Conservation (phyloP, 2,329 filamentous ascomycete genomes). For the Stemphylium beticola region DNA sequence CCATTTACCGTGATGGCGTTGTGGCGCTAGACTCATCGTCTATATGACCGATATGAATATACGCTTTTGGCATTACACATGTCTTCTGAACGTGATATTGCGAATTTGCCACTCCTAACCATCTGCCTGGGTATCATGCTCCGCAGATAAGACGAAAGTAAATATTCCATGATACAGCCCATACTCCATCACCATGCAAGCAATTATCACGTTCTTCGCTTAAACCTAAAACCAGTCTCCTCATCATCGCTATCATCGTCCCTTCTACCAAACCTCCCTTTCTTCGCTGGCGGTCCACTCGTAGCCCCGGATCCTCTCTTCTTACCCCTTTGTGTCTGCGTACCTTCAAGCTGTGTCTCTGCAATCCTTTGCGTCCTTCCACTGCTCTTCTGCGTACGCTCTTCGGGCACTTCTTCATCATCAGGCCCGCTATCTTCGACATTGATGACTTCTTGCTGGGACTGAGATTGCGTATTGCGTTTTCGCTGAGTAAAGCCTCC, state of each 20-base stretch:
- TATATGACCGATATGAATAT: slow-evolving; percentile 8
- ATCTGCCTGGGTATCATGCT: slow-evolving; percentile 12
- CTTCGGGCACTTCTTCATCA: slow-evolving; percentile 29
- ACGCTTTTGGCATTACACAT: background rate
- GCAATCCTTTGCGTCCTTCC: slow-evolving; percentile 33
- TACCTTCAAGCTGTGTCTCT: slow-evolving; percentile 42
- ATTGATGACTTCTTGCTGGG: slow-evolving; percentile 29
- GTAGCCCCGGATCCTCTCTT: slow-evolving; percentile 38
- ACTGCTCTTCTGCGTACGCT: slow-evolving; percentile 31
- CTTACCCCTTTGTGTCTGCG: slow-evolving; percentile 32
- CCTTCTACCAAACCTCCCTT: slow-evolving; percentile 25
- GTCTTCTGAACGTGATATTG: background rate
- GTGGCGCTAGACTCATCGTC: slow-evolving; percentile 6
- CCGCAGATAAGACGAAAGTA: background rate
- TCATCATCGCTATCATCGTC: slow-evolving; percentile 64
- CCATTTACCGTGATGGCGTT: slow-evolving; percentile 6
- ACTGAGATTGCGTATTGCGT: slow-evolving; percentile 9
- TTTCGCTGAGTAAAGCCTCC: slow-evolving; percentile 40
- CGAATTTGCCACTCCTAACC: background rate
- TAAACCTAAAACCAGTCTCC: slow-evolving; percentile 62
- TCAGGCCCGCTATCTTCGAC: slow-evolving; percentile 42
- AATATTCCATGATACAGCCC: background rate
- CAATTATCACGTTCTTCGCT: slow-evolving; percentile 32
- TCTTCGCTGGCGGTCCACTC: slow-evolving; percentile 39
- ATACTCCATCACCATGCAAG: background rate